Base-by-base conservation (phyloP, 148 eudicot genomes). In the Heliamphora exappendiculata region DNA sequence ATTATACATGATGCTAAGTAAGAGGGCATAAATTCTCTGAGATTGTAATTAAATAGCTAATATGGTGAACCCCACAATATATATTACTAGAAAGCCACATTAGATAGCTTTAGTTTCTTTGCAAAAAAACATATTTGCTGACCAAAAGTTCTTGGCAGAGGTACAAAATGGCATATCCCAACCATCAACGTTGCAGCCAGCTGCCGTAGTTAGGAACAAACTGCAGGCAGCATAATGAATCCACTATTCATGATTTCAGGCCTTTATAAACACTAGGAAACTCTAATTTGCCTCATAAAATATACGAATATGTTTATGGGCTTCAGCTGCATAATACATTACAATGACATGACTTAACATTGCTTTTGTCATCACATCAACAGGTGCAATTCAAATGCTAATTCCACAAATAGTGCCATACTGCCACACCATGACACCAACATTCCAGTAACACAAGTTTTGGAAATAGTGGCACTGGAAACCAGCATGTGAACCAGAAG, bases 1-100 rank as follows among this genome's bases (percentile, higher is more conserved):
- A 33, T 53, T 60, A 80, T 54, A 42, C 33, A 70, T 49, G 50
- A 58, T 6, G 33, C 67, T 75, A 65, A 57, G 45, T 60, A 5
- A 64, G 31, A 66, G 75, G 54, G 44, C 5, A 39, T 2, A 28
- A 37, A 55, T 11, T 17, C 28, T 68, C 45, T 49, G 3, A 44
- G 29, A 6, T 59, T 59, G 13, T 41, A 41, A 16, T 17, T 74
- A 58, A 36, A 41, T 37, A 41, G 7, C 1, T 49, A 49, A 49
- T 7, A 78, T 36, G 39, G n/a, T 63, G 39, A 45, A 39, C 73
- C 26, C 17, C 14, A 9, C 16, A 24, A 8, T 58, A 63, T 42
- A 60, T 78, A 28, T 71, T 7, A 47, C 14, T 31, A 13, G 58
- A 47, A 45, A 47, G 22, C 22, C 34, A 45, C 45, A 11, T 58